Percentiles rank a stretch among this genome's conserved stretches.
phyloP scores from a whole-genome alignment of 1,139 yeast species.

The Pichia sp. region DNA sequence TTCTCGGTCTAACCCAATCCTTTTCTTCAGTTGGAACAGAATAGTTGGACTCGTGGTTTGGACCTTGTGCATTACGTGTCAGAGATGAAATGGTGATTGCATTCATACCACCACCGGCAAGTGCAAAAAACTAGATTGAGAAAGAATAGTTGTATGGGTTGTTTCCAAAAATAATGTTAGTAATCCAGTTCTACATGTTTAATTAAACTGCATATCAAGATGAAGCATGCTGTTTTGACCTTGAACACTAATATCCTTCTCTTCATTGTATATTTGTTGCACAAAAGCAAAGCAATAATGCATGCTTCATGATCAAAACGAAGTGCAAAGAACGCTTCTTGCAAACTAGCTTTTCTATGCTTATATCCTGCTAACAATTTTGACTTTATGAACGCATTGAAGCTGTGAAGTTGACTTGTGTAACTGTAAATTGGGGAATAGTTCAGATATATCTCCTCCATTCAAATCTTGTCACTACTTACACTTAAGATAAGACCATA shows the following conservation, averaged over 20 bases:
- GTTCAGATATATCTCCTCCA: background rate
- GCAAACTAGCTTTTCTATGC: no score
- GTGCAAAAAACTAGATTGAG: conserved; percentile 38
- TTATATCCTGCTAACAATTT: no score
- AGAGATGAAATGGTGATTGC: conserved; percentile 28
- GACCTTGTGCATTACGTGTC: conserved; percentile 33
- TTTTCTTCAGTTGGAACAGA: conserved; percentile 27
- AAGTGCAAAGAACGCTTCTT: no score
- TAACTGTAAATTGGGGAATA: no score
- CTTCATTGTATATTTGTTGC: no score
- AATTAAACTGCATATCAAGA: no score
- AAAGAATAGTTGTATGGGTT: conserved; percentile 29
- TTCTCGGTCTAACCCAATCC: conserved; percentile 42
- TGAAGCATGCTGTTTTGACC: no score
- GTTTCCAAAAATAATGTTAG: conserved; percentile 4
- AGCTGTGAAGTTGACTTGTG: no score
- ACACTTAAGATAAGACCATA: conserved; percentile 58
- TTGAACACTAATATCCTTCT: no score
- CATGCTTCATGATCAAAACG: no score
- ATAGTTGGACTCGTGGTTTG: conserved; percentile 28
- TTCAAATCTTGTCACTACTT: conserved; percentile 27
- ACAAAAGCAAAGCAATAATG: no score
- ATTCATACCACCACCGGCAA: conserved; percentile 49
- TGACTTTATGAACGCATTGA: no score
- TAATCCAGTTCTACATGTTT: background rate